Evolutionary conservation across 225 moss, liverwort and hornwort species (phyloP).

Genomic region (Asterella californica): DNA sequence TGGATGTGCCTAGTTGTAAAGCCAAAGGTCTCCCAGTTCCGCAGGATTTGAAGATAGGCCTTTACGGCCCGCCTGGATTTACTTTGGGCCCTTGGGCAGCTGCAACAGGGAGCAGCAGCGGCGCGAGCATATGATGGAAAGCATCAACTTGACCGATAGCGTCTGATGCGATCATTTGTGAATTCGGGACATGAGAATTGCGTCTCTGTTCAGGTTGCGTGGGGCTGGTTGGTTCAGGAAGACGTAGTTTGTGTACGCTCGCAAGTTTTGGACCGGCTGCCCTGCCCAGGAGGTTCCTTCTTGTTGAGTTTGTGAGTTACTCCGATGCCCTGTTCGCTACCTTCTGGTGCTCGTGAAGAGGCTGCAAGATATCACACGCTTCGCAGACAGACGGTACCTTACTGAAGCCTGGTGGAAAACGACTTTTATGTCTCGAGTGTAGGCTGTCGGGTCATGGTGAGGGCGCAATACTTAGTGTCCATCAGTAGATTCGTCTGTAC

Average conservation of each 20-base stretch:
- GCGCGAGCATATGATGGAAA: not conserved
- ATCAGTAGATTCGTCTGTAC: not conserved
- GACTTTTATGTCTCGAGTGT: not conserved
- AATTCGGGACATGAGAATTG: constrained; percentile 3
- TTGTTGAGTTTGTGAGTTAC: not conserved
- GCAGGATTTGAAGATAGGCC: not conserved
- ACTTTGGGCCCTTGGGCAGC: not conserved
- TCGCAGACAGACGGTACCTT: not conserved
- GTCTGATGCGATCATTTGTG: not conserved
- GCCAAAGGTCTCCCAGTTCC: not conserved
- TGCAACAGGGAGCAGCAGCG: not conserved
- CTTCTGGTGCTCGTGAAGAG: not conserved
- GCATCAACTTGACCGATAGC: not conserved
- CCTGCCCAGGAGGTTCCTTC: not conserved
- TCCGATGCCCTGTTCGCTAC: not conserved
- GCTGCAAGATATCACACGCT: not conserved
- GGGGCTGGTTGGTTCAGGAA: not conserved
- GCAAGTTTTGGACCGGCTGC: too few relatives aligned
- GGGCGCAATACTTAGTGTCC: not conserved
- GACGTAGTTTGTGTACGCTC: not conserved
- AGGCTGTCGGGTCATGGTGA: not conserved
- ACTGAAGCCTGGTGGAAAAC: not conserved
- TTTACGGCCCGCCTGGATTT: not conserved
- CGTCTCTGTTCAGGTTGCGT: not conserved
- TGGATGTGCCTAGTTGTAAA: constrained; percentile 12